phyloP scores from a whole-genome alignment of 2,329 filamentous ascomycete species.

The Stenocarpella maydis region DNA sequence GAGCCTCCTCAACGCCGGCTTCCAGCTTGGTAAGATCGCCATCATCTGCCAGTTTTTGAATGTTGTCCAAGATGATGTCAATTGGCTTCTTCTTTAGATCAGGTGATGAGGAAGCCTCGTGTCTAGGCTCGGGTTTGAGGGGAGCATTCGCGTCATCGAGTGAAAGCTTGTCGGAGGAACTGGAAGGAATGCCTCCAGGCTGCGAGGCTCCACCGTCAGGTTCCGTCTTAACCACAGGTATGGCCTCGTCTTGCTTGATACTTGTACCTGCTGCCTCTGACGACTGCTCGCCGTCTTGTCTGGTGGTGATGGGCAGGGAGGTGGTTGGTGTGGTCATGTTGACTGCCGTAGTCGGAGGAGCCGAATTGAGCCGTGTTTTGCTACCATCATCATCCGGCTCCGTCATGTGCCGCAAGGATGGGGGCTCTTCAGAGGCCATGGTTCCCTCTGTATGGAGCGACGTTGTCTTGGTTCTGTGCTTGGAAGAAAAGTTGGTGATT shows the following conservation, averaged over 20 bases:
- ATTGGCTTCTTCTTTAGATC: not conserved
- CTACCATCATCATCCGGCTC: not conserved
- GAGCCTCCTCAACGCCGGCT: not conserved
- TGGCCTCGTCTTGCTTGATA: not conserved
- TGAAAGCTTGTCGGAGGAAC: not conserved
- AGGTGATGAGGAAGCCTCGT: not conserved
- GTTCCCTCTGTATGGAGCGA: not conserved
- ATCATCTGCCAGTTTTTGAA: not conserved
- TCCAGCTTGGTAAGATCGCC: slow-evolving; percentile 22
- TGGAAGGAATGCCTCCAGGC: not conserved
- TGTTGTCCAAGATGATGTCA: not conserved
- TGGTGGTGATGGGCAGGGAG: not conserved
- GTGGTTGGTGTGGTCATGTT: not conserved
- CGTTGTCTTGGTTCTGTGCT: not conserved
- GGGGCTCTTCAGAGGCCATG: slow-evolving; percentile 2
- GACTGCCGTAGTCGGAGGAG: not conserved
- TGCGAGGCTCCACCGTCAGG: not conserved
- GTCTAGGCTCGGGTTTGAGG: not conserved
- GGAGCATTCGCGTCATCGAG: too few relatives aligned
- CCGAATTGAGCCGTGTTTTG: not conserved
- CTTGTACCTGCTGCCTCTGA: not conserved
- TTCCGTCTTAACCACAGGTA: not conserved
- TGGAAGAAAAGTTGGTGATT: not conserved
- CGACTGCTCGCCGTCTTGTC: not conserved
- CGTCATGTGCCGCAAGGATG: not conserved